phyloP scores from a whole-genome alignment of 768 basidiomycete species.

The Pleurotus eryngii region DNA sequence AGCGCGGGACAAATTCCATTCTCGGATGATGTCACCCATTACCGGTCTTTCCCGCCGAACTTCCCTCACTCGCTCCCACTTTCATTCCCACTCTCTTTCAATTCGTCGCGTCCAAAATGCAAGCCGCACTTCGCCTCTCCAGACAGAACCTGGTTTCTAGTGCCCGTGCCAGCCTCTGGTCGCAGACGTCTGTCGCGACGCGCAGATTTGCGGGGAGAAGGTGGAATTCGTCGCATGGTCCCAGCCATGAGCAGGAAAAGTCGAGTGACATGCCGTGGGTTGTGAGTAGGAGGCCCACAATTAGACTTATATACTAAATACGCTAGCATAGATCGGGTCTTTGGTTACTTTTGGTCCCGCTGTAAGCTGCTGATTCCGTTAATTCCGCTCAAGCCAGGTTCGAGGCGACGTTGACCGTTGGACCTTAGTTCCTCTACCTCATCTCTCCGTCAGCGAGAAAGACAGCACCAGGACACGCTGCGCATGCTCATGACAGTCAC shows the following conservation, averaged over 20 bases:
- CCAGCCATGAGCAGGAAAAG: slow-evolving; percentile 10
- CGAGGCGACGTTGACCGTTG: background rate
- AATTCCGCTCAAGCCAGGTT: background rate
- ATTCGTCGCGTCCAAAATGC: too few species aligned
- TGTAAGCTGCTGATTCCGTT: background rate
- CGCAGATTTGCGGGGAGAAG: slow-evolving; percentile 5
- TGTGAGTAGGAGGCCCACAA: slow-evolving; percentile 3
- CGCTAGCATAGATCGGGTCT: slow-evolving; percentile 12
- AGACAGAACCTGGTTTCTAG: slow-evolving; percentile 6
- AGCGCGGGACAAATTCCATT: background rate
- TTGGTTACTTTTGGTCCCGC: slow-evolving; percentile 12
- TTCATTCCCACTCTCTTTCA: too few species aligned
- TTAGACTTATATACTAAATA: background rate
- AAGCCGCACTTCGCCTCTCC: background rate
- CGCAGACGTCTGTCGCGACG: background rate
- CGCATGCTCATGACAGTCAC: slow-evolving; percentile 9
- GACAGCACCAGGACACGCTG: slow-evolving; percentile 1
- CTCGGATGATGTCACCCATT: slow-evolving; percentile 8
- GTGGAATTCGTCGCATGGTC: slow-evolving; percentile 10
- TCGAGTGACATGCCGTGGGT: slow-evolving; percentile 16
- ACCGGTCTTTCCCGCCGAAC: slow-evolving; percentile 12
- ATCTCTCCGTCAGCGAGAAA: slow-evolving; percentile 13
- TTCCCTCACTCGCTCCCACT: too few species aligned
- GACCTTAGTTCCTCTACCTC: slow-evolving; percentile 12
- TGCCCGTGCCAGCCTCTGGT: slow-evolving; percentile 6